A percentile compares a stretch with the other conserved stretches of the same genome.
Conservation (phyloP, 768 basidiomycete genomes). For the Trametes cinnabarina region DNA sequence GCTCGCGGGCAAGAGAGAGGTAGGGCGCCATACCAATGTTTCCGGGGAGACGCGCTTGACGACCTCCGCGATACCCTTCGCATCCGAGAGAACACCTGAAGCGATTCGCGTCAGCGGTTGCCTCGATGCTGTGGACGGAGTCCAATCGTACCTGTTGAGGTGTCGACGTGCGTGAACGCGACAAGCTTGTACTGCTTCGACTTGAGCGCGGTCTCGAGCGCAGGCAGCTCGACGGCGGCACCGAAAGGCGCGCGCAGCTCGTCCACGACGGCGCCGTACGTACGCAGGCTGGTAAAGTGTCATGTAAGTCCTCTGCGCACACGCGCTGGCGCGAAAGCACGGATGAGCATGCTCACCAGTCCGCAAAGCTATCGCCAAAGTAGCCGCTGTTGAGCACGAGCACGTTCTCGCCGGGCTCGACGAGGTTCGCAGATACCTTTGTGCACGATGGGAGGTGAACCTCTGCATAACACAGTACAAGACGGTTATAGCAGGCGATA, state of each 20-base stretch:
- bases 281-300: slow-evolving; percentile 56
- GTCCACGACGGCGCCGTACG: slow-evolving; percentile 86
- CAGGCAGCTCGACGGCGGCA: slow-evolving; percentile 57
- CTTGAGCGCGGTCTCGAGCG: slow-evolving; percentile 67
- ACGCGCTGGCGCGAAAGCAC: background rate
- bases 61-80: slow-evolving; percentile 68
- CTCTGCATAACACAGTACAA: too few relatives aligned
- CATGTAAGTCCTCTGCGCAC: background rate
- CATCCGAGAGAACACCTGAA: slow-evolving; percentile 79
- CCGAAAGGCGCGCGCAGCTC: slow-evolving; percentile 85
- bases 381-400: slow-evolving; percentile 90
- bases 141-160: slow-evolving; percentile 58
- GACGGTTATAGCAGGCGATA: too few relatives aligned
- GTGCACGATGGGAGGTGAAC: too few relatives aligned
- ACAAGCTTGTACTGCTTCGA: slow-evolving; percentile 83
- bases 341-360: slow-evolving; percentile 56
- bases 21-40: slow-evolving; percentile 57
- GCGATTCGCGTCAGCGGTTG: background rate
- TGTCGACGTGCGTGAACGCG: slow-evolving; percentile 95
- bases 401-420: slow-evolving; percentile 75
- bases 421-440: slow-evolving; percentile 80
- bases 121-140: too few relatives aligned
- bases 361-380: slow-evolving; percentile 88
- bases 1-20: background rate
- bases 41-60: slow-evolving; percentile 79